These are phyloP conservation scores for Pholiota adiposa DNA, from an alignment of 1,284 basidiomycete genomes.

Conservation along the genomic window DNA sequence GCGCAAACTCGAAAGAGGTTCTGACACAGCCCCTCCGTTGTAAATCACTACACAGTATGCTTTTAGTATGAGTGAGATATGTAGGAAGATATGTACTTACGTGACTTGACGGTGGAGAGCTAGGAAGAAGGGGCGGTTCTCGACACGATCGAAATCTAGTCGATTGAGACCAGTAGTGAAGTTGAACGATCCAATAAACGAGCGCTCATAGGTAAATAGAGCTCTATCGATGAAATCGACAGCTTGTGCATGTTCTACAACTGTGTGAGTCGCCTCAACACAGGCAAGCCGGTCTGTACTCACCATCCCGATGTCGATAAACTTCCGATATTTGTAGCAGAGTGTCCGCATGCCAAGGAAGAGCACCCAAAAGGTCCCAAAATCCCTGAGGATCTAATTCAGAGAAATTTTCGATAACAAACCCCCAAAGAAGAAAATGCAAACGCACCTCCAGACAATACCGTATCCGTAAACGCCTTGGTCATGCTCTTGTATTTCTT, in stretches of 20 bases:
- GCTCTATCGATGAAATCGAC: conserved; percentile 87
- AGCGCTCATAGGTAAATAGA: conserved; percentile 87
- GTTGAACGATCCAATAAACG: conserved; percentile 83
- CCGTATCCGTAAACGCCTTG: conserved; percentile 78
- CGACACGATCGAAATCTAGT: conserved; percentile 85
- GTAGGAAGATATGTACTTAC: conserved; percentile 43
- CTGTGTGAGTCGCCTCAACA: neutral
- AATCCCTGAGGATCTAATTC: conserved; percentile 69
- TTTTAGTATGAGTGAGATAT: neutral
- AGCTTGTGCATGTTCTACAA: conserved; percentile 77
- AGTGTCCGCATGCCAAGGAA: conserved; percentile 91
- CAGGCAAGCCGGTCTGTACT: conserved; percentile 11
- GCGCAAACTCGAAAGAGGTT: conserved; percentile 88
- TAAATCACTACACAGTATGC: conserved; percentile 55
- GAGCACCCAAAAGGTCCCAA: conserved; percentile 55
- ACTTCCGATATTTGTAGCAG: conserved; percentile 86
- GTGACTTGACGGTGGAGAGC: conserved; percentile 79
- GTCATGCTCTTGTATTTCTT: conserved; percentile 82
- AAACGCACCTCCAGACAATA: conserved; percentile 75
- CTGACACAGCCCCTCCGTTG: conserved; percentile 86
- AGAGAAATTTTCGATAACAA: neutral
- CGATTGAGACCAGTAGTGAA: conserved; percentile 80
- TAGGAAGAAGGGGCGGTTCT: conserved; percentile 86
- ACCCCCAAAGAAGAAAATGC: conserved; percentile 7
- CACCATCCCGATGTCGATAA: conserved; percentile 84